Conservation (phyloP, 2,329 filamentous ascomycete genomes). For the Zasmidium angulare region DNA sequence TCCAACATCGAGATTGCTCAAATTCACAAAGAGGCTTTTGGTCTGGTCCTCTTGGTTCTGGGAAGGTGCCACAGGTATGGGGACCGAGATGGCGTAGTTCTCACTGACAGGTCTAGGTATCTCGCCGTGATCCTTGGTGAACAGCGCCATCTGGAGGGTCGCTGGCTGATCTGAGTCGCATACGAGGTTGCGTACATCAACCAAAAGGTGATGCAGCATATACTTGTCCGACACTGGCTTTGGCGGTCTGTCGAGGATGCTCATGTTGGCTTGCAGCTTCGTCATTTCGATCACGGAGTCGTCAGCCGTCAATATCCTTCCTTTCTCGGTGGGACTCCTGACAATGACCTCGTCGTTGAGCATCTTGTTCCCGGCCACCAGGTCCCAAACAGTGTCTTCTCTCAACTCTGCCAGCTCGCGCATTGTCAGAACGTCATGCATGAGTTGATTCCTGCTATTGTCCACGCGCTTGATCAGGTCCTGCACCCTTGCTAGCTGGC, state of each 20-base stretch:
- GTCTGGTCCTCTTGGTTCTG: conserved; percentile 66
- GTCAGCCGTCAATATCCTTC: conserved; percentile 83
- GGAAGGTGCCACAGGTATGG: conserved; percentile 69
- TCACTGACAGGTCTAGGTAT: conserved; percentile 73
- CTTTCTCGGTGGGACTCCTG: conserved; percentile 77
- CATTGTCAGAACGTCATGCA: conserved; percentile 89
- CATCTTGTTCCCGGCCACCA: conserved; percentile 91
- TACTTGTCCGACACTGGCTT: conserved; percentile 65
- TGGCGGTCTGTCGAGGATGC: conserved; percentile 81
- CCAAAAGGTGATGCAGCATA: conserved; percentile 75
- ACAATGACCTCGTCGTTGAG: conserved; percentile 94
- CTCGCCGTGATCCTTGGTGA: conserved; percentile 66
- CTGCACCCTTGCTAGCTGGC: conserved; percentile 76
- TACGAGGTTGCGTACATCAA: conserved; percentile 80
- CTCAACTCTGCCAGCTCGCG: conserved; percentile 79
- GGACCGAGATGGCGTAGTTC: conserved; percentile 75
- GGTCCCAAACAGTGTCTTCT: conserved; percentile 91
- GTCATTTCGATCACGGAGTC: conserved; percentile 92
- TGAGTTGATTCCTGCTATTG: conserved; percentile 79
- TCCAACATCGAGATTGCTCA: conserved; percentile 74
- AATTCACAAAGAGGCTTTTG: conserved; percentile 83
- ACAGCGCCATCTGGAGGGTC: conserved; percentile 75
- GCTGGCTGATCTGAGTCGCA: conserved; percentile 74
- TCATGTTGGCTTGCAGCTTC: conserved; percentile 92
- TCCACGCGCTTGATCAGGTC: conserved; percentile 80